Evolutionary conservation across 768 basidiomycete species (phyloP).

Genomic region (Tremella mesenterica): DNA sequence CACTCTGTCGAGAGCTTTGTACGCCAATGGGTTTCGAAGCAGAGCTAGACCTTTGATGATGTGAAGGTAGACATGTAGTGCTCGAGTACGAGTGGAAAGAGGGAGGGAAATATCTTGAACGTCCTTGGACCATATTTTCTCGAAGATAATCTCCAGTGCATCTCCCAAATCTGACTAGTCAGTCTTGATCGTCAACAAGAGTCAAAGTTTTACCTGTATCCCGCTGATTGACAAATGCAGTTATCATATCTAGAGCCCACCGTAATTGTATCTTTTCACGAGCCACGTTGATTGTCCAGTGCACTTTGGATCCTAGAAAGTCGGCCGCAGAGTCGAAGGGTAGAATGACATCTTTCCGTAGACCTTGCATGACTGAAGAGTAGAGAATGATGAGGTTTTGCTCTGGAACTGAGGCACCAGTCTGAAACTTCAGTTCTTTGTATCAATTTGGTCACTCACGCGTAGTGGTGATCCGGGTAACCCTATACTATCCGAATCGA

Average conservation of each 20-base stretch:
- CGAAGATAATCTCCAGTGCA: slow-evolving; percentile 18
- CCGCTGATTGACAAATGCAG: slow-evolving; percentile 71
- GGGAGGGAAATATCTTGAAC: slow-evolving; percentile 33
- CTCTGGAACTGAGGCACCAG: slow-evolving; percentile 49
- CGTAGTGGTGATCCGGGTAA: slow-evolving; percentile 13
- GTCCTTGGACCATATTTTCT: slow-evolving; percentile 25
- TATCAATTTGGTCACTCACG: slow-evolving; percentile 16
- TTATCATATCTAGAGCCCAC: slow-evolving; percentile 46
- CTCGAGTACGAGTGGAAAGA: slow-evolving; percentile 17
- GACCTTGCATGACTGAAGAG: slow-evolving; percentile 56
- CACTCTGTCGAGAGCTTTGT: slow-evolving; percentile 55
- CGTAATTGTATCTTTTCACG: slow-evolving; percentile 30
- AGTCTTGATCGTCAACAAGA: neutral
- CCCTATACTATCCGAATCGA: slow-evolving; percentile 48
- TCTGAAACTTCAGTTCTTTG: slow-evolving; percentile 39
- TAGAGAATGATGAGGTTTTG: slow-evolving; percentile 62
- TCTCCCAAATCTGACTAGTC: slow-evolving; percentile 15
- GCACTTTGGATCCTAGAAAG: slow-evolving; percentile 54
- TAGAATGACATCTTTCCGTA: slow-evolving; percentile 58
- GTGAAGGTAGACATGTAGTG: slow-evolving; percentile 28
- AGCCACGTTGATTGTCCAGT: slow-evolving; percentile 54
- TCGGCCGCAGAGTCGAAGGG: slow-evolving; percentile 50
- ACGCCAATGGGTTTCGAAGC: slow-evolving; percentile 57
- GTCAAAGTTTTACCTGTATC: slow-evolving; percentile 52
- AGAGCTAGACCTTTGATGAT: slow-evolving; percentile 70